Base-by-base conservation (phyloP, 768 basidiomycete species). In the Neoboletus magnificus region DNA sequence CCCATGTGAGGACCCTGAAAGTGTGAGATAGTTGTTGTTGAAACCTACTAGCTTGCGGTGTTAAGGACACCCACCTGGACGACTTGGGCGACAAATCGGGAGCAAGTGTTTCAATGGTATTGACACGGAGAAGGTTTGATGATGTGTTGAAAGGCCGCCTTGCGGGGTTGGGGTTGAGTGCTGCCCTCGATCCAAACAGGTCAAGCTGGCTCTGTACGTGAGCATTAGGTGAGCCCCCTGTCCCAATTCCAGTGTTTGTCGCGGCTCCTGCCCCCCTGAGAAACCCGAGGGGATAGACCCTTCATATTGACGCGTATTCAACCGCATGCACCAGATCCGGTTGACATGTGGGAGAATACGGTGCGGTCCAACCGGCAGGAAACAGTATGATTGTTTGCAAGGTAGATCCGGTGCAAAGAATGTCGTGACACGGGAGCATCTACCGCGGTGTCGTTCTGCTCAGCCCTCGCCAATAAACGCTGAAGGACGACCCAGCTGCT, bases 241-340 rank as follows among this genome's bases (percentile, higher is more conserved):
- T 41, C 40, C 29, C 33, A 33, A 9, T 29, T 20, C 23, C 16
- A 7, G 48, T 39, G 37, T 40, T 43, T 20, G 16, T 45, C 22
- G 33, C 40, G 40, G 39, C 1, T 16, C 16, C 27, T 36, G 36
- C n/a, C 6, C 10, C 23, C 50, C 46, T 66, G 65, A 49, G 64
- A 66, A 66, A 43, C 39, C 56, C 62, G 65, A 64, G 62, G 64
- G 48, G 48, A 60, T 65, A 52, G n/a, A 18, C 20, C 20, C 36
- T 42, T 22, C 25, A 11, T 23, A 39, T 40, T 9, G 36, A 3
- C 3, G n/a, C 15, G 16, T 10, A 46, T 46, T 46, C 27, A 20
- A 30, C 13, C 44, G 27, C n/a, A 35, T 13, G 23, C 23, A 16
- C n/a, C n/a, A 4, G 20, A 55, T 41, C 42, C 42, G 35, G 22